phyloP scores from a whole-genome alignment of 2,329 filamentous ascomycete species.

The Aspergillus proliferans region DNA sequence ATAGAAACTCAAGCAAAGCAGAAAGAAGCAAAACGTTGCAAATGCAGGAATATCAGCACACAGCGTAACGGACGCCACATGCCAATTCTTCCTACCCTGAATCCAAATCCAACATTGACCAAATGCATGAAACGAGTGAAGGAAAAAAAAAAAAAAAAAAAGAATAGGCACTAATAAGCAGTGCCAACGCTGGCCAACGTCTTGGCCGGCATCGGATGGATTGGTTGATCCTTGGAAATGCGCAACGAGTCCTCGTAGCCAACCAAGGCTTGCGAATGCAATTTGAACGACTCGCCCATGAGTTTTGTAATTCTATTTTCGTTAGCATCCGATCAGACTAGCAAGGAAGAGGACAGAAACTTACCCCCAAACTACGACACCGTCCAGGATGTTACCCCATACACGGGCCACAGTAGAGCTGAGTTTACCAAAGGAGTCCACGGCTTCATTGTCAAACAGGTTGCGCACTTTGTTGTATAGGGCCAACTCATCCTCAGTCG shows the following conservation, averaged over 20 bases:
- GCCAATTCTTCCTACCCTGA: conserved; percentile 23
- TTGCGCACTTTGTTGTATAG: conserved; percentile 66
- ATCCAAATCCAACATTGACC: conserved; percentile 31
- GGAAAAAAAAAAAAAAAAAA: conserved; percentile 18
- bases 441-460: conserved; percentile 79
- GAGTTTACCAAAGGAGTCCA: conserved; percentile 76
- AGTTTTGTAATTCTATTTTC: conserved; percentile 56
- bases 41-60: too few relatives aligned
- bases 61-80: conserved; percentile 21
- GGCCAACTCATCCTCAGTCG: conserved; percentile 37
- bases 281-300: conserved; percentile 96
- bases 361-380: conserved; percentile 99
- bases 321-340: conserved; percentile 6
- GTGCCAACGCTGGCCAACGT: conserved; percentile 38
- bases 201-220: conserved; percentile 40
- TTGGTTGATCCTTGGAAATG: conserved; percentile 35
- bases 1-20: conserved; percentile 11
- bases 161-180: conserved; percentile 32
- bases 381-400: conserved; percentile 97
- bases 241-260: conserved; percentile 72
- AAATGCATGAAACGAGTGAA: conserved; percentile 32
- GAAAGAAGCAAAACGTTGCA: conserved; percentile 17
- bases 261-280: conserved; percentile 88
- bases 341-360: conserved; percentile 38
- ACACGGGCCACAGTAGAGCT: conserved; percentile 93